These are phyloP conservation scores for Solanum microdontum DNA, from an alignment of 257 asterid genomes.

Conservation along the genomic window DNA sequence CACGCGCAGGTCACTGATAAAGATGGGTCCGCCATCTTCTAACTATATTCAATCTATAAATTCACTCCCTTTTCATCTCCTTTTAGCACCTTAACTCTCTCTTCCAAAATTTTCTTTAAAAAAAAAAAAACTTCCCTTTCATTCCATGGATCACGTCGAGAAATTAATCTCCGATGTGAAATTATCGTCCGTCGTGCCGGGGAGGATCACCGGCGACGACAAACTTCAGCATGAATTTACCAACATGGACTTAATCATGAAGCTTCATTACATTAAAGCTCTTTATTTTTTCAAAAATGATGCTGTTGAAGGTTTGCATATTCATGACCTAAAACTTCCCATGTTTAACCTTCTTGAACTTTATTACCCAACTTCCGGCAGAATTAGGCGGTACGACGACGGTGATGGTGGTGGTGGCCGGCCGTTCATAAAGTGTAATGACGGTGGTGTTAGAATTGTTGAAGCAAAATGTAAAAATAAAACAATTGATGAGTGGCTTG, in stretches of 20 bases:
- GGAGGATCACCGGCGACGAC: conserved; percentile 45
- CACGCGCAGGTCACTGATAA: too few relatives aligned
- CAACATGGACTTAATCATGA: conserved; percentile 46
- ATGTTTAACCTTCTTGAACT: conserved; percentile 40
- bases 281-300: conserved; percentile 49
- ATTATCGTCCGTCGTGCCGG: conserved; percentile 57
- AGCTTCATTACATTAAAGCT: conserved; percentile 46
- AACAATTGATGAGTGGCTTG: conserved; percentile 45
- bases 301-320: conserved; percentile 30
- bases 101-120: not conserved
- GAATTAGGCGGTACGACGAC: conserved; percentile 33
- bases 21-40: too few relatives aligned
- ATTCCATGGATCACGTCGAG: not conserved
- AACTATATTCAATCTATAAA: not conserved
- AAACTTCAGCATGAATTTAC: conserved; percentile 22
- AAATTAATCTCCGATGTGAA: conserved; percentile 8
- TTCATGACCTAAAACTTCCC: conserved; percentile 34
- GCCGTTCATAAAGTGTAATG: conserved; percentile 68
- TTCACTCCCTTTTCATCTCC: not conserved
- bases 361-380: conserved; percentile 35
- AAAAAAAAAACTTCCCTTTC: not conserved
- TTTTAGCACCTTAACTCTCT: not conserved
- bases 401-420: conserved; percentile 18
- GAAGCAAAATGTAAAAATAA: conserved; percentile 49
- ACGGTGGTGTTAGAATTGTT: conserved; percentile 63